Base-by-base conservation (phyloP, 495 filamentous ascomycete genomes). In the Aspergillus baeticus region DNA sequence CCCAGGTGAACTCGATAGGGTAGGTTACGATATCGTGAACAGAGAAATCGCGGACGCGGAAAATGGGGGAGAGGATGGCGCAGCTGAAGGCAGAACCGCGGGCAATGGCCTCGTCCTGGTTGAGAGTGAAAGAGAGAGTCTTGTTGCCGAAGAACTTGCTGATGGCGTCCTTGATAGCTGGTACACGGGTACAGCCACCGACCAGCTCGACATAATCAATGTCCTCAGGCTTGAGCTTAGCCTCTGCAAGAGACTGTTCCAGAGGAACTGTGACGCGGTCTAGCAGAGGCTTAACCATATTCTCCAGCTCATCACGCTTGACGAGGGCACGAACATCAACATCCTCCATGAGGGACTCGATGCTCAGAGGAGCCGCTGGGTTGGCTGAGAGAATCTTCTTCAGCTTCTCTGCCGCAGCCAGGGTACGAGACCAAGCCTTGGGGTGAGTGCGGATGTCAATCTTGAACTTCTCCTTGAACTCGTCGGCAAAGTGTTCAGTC, bases 311-410 rank as follows among this genome's bases (percentile, higher is more conserved):
- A 65, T 96, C 91, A 63, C 94, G 89, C 71, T 93, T 98, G 62
- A 98, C 81, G 82, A 95, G 85, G 41, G 88, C 78, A 18, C 83
- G 84, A 20, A 96, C 95, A 71, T 99, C 94, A 33, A 93, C 77
- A 68, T 99, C 94, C 69, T 98, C 93, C 94, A 99, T 98, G 58
- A 98, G 80, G 17, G 94, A 96, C 81, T 99, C 94, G 65, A 99
- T 96, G 78, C 89, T 97, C 66, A 99, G 63, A n/a, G 94, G 95
- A 3, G 92, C 94, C 61, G 86, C 82, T 46, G 92, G 86, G 73
- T 98, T 98, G 63, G 94, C 94, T 13, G 95, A 98, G 53, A 99
- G 82, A 51, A 99, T 87, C 84, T 98, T 98, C 91, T 99, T 99
- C 67, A 96, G 70, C 84, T 96, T 98, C 82, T 99, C 94, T 46